Evolutionary conservation across 176 grass and related monocot genomes (phyloP).

Genomic region (Carex scoparia): DNA sequence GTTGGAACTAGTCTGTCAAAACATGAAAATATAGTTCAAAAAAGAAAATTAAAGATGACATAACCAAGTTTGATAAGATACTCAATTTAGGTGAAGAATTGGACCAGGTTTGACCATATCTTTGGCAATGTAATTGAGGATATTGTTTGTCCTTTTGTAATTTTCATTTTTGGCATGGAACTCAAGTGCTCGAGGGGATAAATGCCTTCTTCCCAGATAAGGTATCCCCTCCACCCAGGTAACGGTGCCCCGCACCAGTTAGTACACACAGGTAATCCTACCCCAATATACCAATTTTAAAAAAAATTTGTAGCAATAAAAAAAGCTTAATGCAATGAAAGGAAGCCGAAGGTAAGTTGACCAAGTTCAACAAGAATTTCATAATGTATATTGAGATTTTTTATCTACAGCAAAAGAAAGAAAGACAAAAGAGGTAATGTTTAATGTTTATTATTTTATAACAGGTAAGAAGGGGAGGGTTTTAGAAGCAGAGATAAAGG

Average conservation of each 20-base stretch:
- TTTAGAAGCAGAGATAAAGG: slow-evolving; percentile 71
- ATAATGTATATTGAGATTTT: slow-evolving; percentile 1
- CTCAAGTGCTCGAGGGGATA: not conserved
- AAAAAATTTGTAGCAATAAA: not conserved
- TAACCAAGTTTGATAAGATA: not conserved
- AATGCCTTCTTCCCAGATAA: too few species aligned
- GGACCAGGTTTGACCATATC: not conserved
- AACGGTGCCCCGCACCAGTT: too few species aligned
- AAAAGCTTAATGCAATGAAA: not conserved
- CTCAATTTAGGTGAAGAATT: not conserved
- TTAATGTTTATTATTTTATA: not conserved
- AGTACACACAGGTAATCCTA: too few species aligned
- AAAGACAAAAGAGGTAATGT: not conserved
- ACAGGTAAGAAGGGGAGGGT: slow-evolving; percentile 71
- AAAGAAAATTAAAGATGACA: not conserved
- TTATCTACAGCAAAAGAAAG: not conserved
- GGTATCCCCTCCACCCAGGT: too few species aligned
- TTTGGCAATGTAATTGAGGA: not conserved
- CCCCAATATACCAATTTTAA: not conserved
- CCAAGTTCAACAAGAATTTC: not conserved
- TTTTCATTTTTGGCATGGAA: not conserved
- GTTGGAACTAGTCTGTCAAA: not conserved
- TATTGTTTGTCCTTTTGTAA: not conserved
- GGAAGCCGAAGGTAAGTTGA: not conserved
- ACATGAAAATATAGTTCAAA: not conserved